A percentile compares a stretch with the other conserved stretches of the same genome.
Evolutionary conservation across 768 basidiomycete genomes (phyloP).

Genomic region (Phaeotremella skinneri): DNA sequence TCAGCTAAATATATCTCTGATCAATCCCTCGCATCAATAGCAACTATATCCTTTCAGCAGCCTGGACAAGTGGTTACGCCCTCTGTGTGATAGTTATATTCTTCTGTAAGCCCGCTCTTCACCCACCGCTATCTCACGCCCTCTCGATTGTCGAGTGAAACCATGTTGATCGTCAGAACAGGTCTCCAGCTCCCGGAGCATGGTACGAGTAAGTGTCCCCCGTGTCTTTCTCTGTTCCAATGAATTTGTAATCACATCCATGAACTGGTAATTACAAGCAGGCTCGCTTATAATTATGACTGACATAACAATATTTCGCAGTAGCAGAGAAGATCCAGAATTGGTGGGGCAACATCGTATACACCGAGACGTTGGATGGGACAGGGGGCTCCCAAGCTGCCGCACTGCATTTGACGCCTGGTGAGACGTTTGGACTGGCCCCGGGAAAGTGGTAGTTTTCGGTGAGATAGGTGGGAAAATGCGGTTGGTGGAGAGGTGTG

Average conservation of each 20-base stretch:
- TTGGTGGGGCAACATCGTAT: constrained; percentile 31
- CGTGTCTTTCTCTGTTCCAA: too few species aligned
- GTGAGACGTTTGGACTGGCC: constrained; percentile 17
- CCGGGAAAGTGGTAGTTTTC: constrained; percentile 4
- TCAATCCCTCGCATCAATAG: neutral
- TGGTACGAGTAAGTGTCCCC: constrained; percentile 8
- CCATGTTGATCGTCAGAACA: neutral
- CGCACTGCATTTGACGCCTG: constrained; percentile 16
- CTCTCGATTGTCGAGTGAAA: neutral
- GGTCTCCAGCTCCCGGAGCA: constrained; percentile 15
- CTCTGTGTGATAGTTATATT: constrained; percentile 23
- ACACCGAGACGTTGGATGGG: constrained; percentile 21
- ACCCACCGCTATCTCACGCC: neutral
- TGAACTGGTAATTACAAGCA: too few species aligned
- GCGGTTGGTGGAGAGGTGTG: neutral
- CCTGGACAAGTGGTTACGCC: constrained; percentile 29
- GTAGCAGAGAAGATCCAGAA: constrained; percentile 10
- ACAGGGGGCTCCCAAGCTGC: constrained; percentile 14
- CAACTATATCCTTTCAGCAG: constrained; percentile 73
- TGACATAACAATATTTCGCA: neutral
- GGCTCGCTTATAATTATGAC: neutral
- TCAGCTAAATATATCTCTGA: neutral
- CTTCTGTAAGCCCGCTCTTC: constrained; percentile 1
- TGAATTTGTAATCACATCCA: too few species aligned
- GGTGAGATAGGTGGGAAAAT: too few species aligned